Percentiles rank a stretch among this genome's conserved stretches.
phyloP scores from a whole-genome alignment of 2,329 filamentous ascomycete species.

The Apiospora arundinis region DNA sequence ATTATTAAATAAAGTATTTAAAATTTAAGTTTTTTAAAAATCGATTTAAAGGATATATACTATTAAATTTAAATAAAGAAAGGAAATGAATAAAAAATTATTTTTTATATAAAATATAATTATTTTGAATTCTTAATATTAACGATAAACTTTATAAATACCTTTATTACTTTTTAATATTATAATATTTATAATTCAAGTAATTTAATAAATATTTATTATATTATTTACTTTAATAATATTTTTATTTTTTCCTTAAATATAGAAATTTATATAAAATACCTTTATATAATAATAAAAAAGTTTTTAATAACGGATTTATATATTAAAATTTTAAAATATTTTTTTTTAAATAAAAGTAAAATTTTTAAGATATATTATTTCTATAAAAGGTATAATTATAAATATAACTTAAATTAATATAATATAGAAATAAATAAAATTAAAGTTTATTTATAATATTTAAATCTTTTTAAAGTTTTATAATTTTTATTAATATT shows the following conservation, averaged over 20 bases:
- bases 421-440: constrained; percentile 6
- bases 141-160: neutral
- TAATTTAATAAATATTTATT: neutral
- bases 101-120: neutral
- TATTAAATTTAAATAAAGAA: neutral
- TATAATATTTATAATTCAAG: neutral
- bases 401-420: neutral
- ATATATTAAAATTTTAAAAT: neutral
- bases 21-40: neutral
- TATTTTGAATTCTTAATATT: neutral
- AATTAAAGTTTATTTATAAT: neutral
- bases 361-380: neutral
- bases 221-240: neutral
- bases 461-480: neutral
- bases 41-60: neutral
- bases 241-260: neutral
- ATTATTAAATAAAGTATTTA: neutral
- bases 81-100: neutral
- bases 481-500: neutral
- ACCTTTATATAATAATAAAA: neutral
- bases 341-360: neutral
- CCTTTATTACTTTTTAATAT: neutral
- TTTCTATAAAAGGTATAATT: neutral
- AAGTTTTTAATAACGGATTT: neutral
- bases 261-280: neutral